Base-by-base conservation (phyloP, 2,329 filamentous ascomycete species). In the Fusarium sp. region DNA sequence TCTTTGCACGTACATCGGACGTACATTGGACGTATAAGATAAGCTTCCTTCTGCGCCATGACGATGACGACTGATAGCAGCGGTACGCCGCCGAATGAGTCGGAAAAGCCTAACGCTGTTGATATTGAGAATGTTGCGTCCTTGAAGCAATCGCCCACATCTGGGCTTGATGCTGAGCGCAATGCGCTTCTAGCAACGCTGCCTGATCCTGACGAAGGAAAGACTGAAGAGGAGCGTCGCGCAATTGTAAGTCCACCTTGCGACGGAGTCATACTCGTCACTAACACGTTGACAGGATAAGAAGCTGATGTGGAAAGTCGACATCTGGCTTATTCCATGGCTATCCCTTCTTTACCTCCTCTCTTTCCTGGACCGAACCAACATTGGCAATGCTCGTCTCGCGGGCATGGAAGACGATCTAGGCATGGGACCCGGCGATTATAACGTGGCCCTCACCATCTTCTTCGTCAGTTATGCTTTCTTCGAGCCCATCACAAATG, bases 401-500 rank as follows among this genome's bases (percentile, higher is more conserved):
- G 73, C 61, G 18, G 53, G 51, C 12, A 68, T 75, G 72, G 73
- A 75, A 31, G 61, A 57, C 0, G 55, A 58, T 1, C 58, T 73
- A 7, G 66, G 16, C 5, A 74, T 77, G 68, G 4, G 1, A 16
- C 2, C 34, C 8, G 4, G 56, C 42, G 82, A 90, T 74, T 92
- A 91, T 77, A 91, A 91, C 75, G 77, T 87, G 16, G 18, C 71
- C 6, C 81, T 88, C 10, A 79, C 77, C n/a, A 84, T 92, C 70
- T 93, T 93, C 81, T 93, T 93, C 80, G 83, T 92, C 57, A 90
- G 88, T 9, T 93, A 93, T 72, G 81, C 89, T 1, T 78, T 91
- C 14, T 89, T 89, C 62, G 89, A 91, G 75, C 85, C 85, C 1
- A 71, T 89, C 54, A 91, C 89, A 21, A 92, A 92, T 71, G 79